phyloP scores from a whole-genome alignment of 257 asterid genomes.

The Mitragyna speciosa region DNA sequence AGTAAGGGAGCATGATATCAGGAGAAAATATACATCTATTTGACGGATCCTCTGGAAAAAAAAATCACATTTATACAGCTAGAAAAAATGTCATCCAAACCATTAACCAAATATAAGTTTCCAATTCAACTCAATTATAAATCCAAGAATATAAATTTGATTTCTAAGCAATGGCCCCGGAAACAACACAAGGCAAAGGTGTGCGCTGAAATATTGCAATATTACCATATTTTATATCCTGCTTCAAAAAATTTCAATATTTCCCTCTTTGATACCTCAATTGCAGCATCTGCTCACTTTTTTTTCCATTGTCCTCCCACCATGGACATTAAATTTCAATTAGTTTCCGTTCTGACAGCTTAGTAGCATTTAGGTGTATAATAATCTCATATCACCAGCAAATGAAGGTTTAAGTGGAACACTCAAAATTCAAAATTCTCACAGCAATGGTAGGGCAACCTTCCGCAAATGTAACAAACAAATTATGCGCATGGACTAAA shows the following conservation, averaged over 20 bases:
- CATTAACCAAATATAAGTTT: background rate
- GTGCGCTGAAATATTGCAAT: background rate
- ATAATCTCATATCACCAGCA: background rate
- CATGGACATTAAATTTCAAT: background rate
- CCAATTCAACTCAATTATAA: background rate
- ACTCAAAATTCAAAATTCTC: background rate
- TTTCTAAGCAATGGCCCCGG: background rate
- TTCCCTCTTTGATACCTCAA: background rate
- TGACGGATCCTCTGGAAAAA: background rate
- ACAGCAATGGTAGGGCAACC: background rate
- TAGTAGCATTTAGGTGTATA: background rate
- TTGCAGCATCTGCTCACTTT: background rate
- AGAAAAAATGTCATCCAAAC: background rate
- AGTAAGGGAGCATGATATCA: background rate
- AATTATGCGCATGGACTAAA: background rate
- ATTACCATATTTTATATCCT: background rate
- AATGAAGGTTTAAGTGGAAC: background rate
- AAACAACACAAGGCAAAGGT: background rate
- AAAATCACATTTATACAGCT: background rate
- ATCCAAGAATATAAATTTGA: background rate
- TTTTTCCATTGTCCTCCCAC: background rate
- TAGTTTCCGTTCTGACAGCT: too few species aligned
- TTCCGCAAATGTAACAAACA: background rate
- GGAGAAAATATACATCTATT: background rate
- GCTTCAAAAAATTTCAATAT: background rate